phyloP scores from a whole-genome alignment of 169 alveolate species.

The Eimeria sp. region DNA sequence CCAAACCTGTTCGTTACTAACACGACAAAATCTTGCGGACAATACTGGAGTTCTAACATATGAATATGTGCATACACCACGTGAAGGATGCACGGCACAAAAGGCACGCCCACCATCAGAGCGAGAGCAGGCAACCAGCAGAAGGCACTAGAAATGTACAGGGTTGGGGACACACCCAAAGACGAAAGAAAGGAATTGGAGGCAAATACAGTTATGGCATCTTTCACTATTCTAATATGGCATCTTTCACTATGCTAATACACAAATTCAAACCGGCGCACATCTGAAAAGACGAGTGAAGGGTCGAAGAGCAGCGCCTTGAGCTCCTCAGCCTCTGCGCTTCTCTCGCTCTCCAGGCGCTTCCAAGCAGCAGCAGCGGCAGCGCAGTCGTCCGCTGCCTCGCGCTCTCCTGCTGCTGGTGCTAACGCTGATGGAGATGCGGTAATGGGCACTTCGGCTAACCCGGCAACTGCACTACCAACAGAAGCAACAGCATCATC shows the following conservation, averaged over 20 bases:
- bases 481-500: neutral
- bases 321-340: constrained; percentile 55
- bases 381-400: neutral
- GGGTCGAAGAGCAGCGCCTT: constrained; percentile 72
- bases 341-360: neutral
- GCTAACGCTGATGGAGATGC: constrained; percentile 15
- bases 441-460: constrained; percentile 1
- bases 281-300: constrained; percentile 75
- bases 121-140: neutral
- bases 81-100: neutral
- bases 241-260: neutral
- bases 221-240: neutral
- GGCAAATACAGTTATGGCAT: neutral
- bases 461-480: constrained; percentile 14
- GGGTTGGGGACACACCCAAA: neutral
- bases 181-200: neutral
- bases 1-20: neutral
- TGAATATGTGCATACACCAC: neutral
- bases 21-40: neutral
- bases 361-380: constrained; percentile 61
- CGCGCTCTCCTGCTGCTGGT: neutral
- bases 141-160: neutral
- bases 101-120: neutral
- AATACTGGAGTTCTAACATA: neutral
- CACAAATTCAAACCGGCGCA: neutral